Percentiles rank a stretch among this genome's conserved stretches.
These are phyloP conservation scores for Kalmusia sp. DNA, from an alignment of 2,329 filamentous ascomycete species.

Conservation along the genomic window DNA sequence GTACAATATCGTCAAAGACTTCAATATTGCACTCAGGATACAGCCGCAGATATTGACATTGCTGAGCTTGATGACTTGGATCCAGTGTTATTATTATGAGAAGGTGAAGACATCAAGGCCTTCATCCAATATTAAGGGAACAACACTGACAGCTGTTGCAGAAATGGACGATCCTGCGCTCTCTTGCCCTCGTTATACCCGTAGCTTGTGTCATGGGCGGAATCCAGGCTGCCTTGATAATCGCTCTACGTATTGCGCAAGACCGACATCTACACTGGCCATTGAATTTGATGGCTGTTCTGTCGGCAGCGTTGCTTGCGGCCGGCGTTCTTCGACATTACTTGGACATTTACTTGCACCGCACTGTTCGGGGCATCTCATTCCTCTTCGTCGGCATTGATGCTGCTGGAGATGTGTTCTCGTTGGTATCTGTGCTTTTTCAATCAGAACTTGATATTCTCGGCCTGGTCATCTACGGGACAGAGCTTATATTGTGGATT, in stretches of 20 bases:
- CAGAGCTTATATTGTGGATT: slow-evolving; percentile 70
- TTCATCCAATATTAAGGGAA: not conserved
- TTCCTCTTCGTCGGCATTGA: slow-evolving; percentile 76
- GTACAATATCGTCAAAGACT: slow-evolving; percentile 62
- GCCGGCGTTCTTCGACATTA: slow-evolving; percentile 73
- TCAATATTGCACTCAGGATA: slow-evolving; percentile 62
- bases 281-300: slow-evolving; percentile 68
- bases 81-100: slow-evolving; percentile 64
- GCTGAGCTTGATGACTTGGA: slow-evolving; percentile 61
- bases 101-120: slow-evolving; percentile 26
- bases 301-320: slow-evolving; percentile 69
- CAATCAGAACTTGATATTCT: slow-evolving; percentile 65
- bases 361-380: slow-evolving; percentile 73
- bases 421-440: slow-evolving; percentile 69
- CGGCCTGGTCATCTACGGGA: slow-evolving; percentile 71
- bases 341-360: slow-evolving; percentile 70
- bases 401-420: slow-evolving; percentile 72
- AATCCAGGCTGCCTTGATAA: slow-evolving; percentile 65
- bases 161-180: slow-evolving; percentile 61
- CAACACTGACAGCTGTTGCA: slow-evolving; percentile 33
- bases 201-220: slow-evolving; percentile 66
- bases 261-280: slow-evolving; percentile 64
- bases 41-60: slow-evolving; percentile 64
- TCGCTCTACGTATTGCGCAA: slow-evolving; percentile 59
- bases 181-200: slow-evolving; percentile 56